A percentile compares a stretch with the other conserved stretches of the same genome.
phyloP scores from a whole-genome alignment of 2,329 filamentous ascomycete species.

The Didymosphaeria variabile region DNA sequence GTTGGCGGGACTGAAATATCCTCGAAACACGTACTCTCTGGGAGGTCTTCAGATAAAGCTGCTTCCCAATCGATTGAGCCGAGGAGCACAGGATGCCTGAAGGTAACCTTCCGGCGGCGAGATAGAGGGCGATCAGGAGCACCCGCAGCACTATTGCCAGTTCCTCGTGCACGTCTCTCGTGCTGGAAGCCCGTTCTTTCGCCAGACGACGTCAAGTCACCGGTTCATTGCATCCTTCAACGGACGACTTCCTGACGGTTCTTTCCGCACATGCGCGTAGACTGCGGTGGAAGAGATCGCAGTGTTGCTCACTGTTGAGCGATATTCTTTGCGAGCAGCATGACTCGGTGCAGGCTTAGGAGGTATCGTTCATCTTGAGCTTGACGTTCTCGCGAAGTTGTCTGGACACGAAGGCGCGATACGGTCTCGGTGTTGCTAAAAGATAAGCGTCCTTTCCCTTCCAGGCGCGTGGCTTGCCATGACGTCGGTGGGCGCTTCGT shows the following conservation, averaged over 20 bases:
- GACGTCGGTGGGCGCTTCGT: conserved; percentile 36
- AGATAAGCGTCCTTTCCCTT: conserved; percentile 4
- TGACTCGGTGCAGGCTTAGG: background rate
- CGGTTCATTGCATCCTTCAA: background rate
- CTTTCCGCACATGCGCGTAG: background rate
- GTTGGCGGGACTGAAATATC: background rate
- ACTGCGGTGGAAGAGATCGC: background rate
- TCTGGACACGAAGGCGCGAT: conserved; percentile 4
- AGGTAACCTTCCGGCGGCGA: background rate
- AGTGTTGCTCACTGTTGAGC: background rate
- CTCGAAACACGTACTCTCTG: background rate
- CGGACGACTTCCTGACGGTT: background rate
- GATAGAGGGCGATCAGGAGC: background rate
- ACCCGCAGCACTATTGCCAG: background rate
- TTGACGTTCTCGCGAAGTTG: background rate
- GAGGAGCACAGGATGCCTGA: no score
- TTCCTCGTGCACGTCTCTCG: background rate
- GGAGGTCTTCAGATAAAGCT: background rate
- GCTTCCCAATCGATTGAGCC: background rate
- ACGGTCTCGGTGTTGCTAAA: conserved; percentile 1
- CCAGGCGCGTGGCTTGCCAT: conserved; percentile 18
- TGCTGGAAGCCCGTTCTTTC: background rate
- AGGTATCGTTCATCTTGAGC: background rate
- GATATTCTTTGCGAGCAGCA: background rate
- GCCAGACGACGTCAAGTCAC: background rate